Evolutionary conservation across 257 asterid species (phyloP).

Genomic region (Penstemon davidsonii): DNA sequence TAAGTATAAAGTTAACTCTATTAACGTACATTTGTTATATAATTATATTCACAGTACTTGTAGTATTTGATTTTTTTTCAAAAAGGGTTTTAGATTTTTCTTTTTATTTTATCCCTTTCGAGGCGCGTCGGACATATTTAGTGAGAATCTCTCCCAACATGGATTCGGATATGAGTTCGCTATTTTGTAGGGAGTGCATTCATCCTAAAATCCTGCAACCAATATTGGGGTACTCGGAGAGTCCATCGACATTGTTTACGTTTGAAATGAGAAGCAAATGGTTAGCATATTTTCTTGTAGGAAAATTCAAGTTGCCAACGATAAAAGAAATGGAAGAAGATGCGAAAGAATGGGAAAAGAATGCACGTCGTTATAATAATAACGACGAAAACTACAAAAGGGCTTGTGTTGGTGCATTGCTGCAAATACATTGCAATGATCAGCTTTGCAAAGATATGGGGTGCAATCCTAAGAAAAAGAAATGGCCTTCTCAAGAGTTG

Average conservation of each 20-base stretch:
- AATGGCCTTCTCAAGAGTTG: slow-evolving; percentile 31
- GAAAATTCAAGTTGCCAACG: slow-evolving; percentile 42
- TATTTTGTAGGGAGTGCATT: slow-evolving; percentile 46
- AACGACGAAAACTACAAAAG: slow-evolving; percentile 39
- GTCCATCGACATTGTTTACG: slow-evolving; percentile 48
- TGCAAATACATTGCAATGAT: slow-evolving; percentile 61
- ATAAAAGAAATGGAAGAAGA: slow-evolving; percentile 52
- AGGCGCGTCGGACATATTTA: too few species aligned
- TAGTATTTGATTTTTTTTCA: too few species aligned
- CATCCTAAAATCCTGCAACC: slow-evolving; percentile 64
- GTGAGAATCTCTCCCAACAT: too few species aligned
- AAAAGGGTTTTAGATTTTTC: too few species aligned
- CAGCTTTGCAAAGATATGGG: slow-evolving; percentile 53
- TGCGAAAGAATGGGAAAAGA: slow-evolving; percentile 42
- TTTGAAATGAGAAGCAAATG: slow-evolving; percentile 58
- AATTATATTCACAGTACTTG: too few species aligned
- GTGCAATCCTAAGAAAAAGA: slow-evolving; percentile 50
- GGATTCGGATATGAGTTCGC: too few species aligned
- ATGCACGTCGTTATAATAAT: slow-evolving; percentile 27
- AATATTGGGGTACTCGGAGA: slow-evolving; percentile 58
- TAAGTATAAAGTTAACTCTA: too few species aligned
- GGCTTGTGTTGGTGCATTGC: slow-evolving; percentile 53
- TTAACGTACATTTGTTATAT: too few species aligned
- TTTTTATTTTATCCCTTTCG: too few species aligned
- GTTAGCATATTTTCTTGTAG: slow-evolving; percentile 53